These are phyloP conservation scores for Neoboletus magnificus DNA, from an alignment of 768 basidiomycete genomes.

Conservation along the genomic window DNA sequence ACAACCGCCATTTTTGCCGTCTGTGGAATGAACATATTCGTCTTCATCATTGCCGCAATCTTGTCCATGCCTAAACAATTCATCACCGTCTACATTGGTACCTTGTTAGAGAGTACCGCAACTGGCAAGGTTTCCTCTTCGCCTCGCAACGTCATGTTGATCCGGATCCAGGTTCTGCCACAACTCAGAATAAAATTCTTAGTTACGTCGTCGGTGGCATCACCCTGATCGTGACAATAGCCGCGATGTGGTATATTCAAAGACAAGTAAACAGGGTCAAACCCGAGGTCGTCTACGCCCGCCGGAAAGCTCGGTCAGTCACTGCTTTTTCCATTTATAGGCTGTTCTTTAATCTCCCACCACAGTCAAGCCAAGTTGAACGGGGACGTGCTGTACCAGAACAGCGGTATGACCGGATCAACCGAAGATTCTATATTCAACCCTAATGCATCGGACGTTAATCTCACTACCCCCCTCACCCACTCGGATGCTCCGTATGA, in stretches of 20 bases:
- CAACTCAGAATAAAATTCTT: conserved; percentile 55
- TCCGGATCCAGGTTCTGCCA: conserved; percentile 16
- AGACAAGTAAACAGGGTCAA: conserved; percentile 67
- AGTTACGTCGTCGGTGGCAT: conserved; percentile 64
- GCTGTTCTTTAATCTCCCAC: conserved; percentile 2
- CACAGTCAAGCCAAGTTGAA: conserved; percentile 53
- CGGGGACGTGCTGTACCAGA: conserved; percentile 32
- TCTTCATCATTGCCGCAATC: conserved; percentile 76
- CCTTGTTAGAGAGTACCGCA: conserved; percentile 56
- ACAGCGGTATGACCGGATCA: conserved; percentile 28
- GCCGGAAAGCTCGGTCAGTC: conserved; percentile 65
- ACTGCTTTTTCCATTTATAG: neutral
- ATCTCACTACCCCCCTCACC: conserved; percentile 31
- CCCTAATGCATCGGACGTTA: conserved; percentile 39
- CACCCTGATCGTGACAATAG: conserved; percentile 67
- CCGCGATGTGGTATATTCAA: conserved; percentile 84
- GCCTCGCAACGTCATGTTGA: neutral
- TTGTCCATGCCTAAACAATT: conserved; percentile 89
- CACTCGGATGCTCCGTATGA: conserved; percentile 33
- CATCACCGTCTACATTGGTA: conserved; percentile 87
- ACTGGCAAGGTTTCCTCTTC: conserved; percentile 18
- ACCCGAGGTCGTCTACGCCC: conserved; percentile 60
- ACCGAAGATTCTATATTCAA: conserved; percentile 35
- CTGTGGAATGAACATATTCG: conserved; percentile 80
- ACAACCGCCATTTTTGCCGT: conserved; percentile 87